Conservation (phyloP, 768 basidiomycete genomes). For the Pulveroboletus sp. region DNA sequence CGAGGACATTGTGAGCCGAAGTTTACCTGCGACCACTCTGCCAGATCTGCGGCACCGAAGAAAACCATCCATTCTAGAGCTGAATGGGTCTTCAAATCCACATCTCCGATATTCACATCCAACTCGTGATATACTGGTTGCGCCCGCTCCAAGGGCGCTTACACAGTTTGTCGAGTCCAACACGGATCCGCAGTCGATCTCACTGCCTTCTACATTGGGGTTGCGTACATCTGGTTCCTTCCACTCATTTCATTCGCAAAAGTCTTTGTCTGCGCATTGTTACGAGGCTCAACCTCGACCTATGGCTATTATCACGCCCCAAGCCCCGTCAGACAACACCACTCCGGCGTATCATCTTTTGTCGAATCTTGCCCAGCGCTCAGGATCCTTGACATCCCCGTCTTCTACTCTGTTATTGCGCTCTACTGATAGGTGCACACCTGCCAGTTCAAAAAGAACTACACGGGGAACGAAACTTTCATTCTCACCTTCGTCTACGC, state of each 20-base stretch:
- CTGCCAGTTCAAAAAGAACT: conserved; percentile 29
- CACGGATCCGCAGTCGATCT: conserved; percentile 48
- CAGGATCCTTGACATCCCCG: conserved; percentile 26
- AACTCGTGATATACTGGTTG: conserved; percentile 51
- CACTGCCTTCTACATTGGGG: conserved; percentile 69
- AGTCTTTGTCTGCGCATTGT: background rate
- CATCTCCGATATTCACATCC: conserved; percentile 51
- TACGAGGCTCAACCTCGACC: conserved; percentile 1
- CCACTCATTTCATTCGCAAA: conserved; percentile 18
- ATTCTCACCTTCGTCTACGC: conserved; percentile 15
- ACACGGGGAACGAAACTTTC: conserved; percentile 18
- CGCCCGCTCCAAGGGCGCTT: conserved; percentile 69
- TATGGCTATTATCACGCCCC: conserved; percentile 26
- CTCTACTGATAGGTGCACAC: conserved; percentile 32
- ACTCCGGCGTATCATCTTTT: conserved; percentile 63
- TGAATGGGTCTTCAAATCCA: conserved; percentile 24
- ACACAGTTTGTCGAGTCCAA: conserved; percentile 68
- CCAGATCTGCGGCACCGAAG: conserved; percentile 34
- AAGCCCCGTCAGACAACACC: conserved; percentile 38
- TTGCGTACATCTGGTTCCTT: conserved; percentile 40
- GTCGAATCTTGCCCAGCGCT: conserved; percentile 48
- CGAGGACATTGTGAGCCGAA: conserved; percentile 37
- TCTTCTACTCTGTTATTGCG: conserved; percentile 29
- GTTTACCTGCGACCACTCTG: conserved; percentile 40
- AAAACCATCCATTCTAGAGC: conserved; percentile 45